A percentile compares a stretch with the other conserved stretches of the same genome.
These are phyloP conservation scores for Colletotrichum godetiae DNA, from an alignment of 2,329 filamentous ascomycete species.

Conservation along the genomic window DNA sequence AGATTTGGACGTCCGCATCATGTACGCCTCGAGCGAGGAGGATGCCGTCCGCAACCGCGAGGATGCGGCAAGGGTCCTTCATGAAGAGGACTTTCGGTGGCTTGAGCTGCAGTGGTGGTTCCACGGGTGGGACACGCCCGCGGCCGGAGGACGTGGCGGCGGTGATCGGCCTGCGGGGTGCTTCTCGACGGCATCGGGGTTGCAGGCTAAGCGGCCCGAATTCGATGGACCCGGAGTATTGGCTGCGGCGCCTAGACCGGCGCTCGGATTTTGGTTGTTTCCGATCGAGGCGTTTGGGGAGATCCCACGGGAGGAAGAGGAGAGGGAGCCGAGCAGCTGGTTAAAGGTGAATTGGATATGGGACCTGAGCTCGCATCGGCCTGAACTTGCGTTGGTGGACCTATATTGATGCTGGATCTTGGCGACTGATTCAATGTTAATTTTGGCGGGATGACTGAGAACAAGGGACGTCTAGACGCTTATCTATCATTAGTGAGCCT, in stretches of 20 bases:
- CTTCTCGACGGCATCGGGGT: constrained; percentile 5
- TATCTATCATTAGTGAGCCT: neutral
- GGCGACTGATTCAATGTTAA: neutral
- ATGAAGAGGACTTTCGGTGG: constrained; percentile 29
- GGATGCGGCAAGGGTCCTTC: constrained; percentile 3
- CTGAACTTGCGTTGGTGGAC: constrained; percentile 21
- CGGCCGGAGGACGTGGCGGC: neutral
- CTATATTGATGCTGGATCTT: neutral
- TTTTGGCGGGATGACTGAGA: neutral
- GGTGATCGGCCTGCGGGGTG: constrained; percentile 17
- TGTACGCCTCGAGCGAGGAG: constrained; percentile 2
- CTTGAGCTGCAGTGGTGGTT: constrained; percentile 25
- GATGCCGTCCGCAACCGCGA: neutral
- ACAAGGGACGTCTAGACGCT: neutral
- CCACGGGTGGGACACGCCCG: constrained; percentile 19
- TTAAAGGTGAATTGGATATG: neutral
- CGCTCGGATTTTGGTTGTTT: constrained; percentile 32
- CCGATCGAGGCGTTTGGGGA: constrained; percentile 4
- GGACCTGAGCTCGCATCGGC: constrained; percentile 4
- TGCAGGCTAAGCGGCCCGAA: neutral
- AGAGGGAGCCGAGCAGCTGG: neutral
- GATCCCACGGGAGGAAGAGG: neutral
- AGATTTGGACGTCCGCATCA: constrained; percentile 13
- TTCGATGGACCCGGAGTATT: constrained; percentile 19
- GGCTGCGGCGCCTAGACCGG: constrained; percentile 21